Evolutionary conservation across 768 basidiomycete species (phyloP).

Genomic region (Chalciporus sphaerocephalus): DNA sequence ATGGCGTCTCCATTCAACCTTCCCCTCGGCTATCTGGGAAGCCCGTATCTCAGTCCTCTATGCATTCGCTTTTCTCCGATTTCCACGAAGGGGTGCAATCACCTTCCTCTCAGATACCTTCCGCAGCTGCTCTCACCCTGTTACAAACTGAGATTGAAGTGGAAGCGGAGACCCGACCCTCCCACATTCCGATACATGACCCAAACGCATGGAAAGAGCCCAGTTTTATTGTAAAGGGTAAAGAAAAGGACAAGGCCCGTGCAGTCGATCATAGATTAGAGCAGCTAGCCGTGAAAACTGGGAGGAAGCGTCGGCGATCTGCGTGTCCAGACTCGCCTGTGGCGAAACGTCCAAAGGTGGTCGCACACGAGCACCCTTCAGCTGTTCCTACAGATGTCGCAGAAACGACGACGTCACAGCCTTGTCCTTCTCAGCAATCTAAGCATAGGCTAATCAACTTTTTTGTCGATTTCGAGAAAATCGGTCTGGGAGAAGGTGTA

Average conservation of each 20-base stretch:
- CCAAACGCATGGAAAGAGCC: constrained; percentile 30
- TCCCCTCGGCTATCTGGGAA: background rate
- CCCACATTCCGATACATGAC: constrained; percentile 18
- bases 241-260: constrained; percentile 17
- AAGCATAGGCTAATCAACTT: constrained; percentile 23
- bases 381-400: background rate
- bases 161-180: background rate
- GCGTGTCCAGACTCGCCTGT: constrained; percentile 4
- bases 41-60: constrained; percentile 7
- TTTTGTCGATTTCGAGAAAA: constrained; percentile 13
- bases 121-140: background rate
- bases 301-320: constrained; percentile 17
- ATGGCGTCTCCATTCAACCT: background rate
- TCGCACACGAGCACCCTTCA: background rate
- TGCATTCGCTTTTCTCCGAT: constrained; percentile 29
- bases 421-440: background rate
- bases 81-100: constrained; percentile 1
- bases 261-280: constrained; percentile 1
- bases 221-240: constrained; percentile 27
- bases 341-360: constrained; percentile 13
- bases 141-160: background rate
- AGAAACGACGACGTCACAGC: background rate
- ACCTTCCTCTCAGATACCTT: background rate
- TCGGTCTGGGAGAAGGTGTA: constrained; percentile 5
- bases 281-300: background rate